Percentiles rank a stretch among this genome's conserved stretches.
Conservation (phyloP, 805 yeast genomes). For the Kluyveromyces siamensis region DNA sequence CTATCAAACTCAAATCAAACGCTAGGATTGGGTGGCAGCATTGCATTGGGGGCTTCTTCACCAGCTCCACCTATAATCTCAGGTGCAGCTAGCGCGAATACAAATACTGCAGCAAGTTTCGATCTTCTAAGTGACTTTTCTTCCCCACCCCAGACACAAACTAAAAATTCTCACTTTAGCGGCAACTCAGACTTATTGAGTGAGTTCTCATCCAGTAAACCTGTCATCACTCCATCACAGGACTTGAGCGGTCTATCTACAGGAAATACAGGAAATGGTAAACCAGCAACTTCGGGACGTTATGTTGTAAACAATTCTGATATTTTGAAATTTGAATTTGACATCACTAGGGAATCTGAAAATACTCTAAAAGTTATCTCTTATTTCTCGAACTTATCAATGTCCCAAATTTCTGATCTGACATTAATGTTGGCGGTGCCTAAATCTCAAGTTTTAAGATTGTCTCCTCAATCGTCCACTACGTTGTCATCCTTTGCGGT, state of each 20-base stretch:
- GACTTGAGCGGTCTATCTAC: conserved; percentile 3
- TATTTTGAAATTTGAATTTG: conserved; percentile 42
- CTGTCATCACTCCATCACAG: conserved; percentile 8
- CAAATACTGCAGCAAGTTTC: conserved; percentile 14
- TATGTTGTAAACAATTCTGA: conserved; percentile 35
- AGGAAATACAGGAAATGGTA: conserved; percentile 4
- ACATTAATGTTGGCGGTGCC: conserved; percentile 67
- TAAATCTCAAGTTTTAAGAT: conserved; percentile 44
- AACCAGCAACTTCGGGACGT: conserved; percentile 7
- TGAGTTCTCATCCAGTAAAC: conserved; percentile 5
- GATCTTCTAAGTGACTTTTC: conserved; percentile 15
- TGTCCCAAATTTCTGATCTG: conserved; percentile 38
- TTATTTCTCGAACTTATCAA: conserved; percentile 42
- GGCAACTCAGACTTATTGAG: conserved; percentile 10
- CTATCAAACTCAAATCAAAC: conserved; percentile 33
- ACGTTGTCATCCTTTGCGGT: conserved; percentile 38
- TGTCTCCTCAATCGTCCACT: conserved; percentile 55
- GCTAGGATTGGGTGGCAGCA: conserved; percentile 48
- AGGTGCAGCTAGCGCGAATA: conserved; percentile 10
- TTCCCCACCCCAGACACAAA: conserved; percentile 11
- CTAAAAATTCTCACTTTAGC: neutral
- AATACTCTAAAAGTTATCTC: conserved; percentile 37
- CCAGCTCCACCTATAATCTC: conserved; percentile 17
- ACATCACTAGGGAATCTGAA: conserved; percentile 29
- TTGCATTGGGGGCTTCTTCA: conserved; percentile 31